Percentiles rank a stretch among this genome's conserved stretches.
phyloP scores from a whole-genome alignment of 352 stramenopile genomes.

The Pythium guiyangense region DNA sequence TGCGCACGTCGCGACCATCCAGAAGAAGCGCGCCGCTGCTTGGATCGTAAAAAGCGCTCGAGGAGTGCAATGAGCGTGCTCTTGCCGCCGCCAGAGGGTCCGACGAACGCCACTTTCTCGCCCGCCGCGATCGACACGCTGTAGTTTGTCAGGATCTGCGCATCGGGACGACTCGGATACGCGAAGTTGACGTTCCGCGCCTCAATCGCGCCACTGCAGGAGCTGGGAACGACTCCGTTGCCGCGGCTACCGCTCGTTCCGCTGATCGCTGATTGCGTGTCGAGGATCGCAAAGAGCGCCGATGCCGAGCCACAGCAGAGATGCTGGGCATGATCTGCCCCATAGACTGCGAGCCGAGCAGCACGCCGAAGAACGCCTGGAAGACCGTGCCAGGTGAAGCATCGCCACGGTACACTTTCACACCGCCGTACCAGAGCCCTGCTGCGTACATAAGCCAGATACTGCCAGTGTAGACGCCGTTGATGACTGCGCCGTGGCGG shows the following conservation, averaged over 20 bases:
- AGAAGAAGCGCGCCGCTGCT: slow-evolving; percentile 23
- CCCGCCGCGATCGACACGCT: neutral
- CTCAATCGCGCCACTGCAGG: slow-evolving; percentile 30
- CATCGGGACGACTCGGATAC: neutral
- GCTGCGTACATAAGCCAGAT: slow-evolving; percentile 41
- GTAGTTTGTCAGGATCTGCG: neutral
- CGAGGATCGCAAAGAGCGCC: slow-evolving; percentile 48
- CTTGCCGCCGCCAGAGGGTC: slow-evolving; percentile 3
- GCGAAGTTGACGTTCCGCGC: slow-evolving; percentile 28
- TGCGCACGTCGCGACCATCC: slow-evolving; percentile 67
- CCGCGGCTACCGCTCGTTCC: slow-evolving; percentile 10
- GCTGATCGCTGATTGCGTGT: slow-evolving; percentile 40
- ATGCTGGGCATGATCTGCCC: slow-evolving; percentile 41
- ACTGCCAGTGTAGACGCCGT: slow-evolving; percentile 31
- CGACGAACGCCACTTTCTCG: slow-evolving; percentile 4
- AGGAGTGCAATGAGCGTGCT: slow-evolving; percentile 6
- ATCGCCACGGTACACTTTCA: slow-evolving; percentile 27
- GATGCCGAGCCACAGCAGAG: slow-evolving; percentile 28
- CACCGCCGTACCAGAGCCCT: slow-evolving; percentile 50
- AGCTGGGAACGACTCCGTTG: slow-evolving; percentile 17
- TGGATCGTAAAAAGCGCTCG: slow-evolving; percentile 10
- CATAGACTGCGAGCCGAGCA: slow-evolving; percentile 38
- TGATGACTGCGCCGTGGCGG: slow-evolving; percentile 17
- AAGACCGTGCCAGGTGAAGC: slow-evolving; percentile 32
- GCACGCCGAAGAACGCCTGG: slow-evolving; percentile 31